A percentile compares a stretch with the other conserved stretches of the same genome.
Conservation (phyloP, 139 green algal species). For the Tetradesmus obliquus region DNA sequence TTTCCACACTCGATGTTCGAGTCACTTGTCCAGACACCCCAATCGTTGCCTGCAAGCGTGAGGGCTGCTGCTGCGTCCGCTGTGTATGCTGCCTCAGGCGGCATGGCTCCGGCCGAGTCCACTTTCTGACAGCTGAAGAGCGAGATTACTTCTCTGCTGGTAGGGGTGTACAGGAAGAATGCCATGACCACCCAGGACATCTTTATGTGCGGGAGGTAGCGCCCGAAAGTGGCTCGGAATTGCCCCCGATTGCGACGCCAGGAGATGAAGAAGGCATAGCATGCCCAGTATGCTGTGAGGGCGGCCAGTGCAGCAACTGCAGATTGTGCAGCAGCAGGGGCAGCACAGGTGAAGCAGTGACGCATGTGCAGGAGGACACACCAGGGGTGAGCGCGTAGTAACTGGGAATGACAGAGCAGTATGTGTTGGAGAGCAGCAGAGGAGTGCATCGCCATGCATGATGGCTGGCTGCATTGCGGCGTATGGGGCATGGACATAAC, state of each 20-base stretch:
- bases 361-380: neutral
- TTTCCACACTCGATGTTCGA: neutral
- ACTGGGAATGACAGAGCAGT: no score
- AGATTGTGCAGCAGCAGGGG: neutral
- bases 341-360: neutral
- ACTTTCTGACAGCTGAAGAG: conserved; percentile 37
- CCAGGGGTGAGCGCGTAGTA: no score
- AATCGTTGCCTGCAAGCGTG: neutral
- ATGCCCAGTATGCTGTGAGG: neutral
- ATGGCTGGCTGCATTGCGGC: no score
- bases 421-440: no score
- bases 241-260: neutral
- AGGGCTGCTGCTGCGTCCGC: neutral
- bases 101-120: neutral
- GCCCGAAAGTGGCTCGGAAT: neutral
- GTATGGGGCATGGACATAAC: no score
- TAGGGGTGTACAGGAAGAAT: conserved; percentile 41
- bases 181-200: conserved; percentile 11
- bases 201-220: conserved; percentile 7
- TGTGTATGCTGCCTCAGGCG: neutral
- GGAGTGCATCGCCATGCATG: no score
- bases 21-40: conserved; percentile 20
- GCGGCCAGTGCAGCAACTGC: neutral
- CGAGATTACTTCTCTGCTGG: neutral
- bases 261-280: neutral